Conservation (phyloP, 164 flowering plant species). For the Taxillus chinensis region DNA sequence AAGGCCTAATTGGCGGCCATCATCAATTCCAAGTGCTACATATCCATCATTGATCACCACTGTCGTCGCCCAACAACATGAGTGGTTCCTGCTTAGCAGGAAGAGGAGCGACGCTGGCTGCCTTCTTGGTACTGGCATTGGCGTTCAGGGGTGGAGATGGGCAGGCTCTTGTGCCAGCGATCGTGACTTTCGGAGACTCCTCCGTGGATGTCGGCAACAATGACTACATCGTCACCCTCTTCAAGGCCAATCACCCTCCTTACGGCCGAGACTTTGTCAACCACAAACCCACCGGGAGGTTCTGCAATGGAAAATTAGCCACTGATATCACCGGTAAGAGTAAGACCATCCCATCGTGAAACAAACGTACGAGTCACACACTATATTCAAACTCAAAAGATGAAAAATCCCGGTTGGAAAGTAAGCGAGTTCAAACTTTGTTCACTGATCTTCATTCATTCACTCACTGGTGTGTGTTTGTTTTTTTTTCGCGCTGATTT, state of each 20-base stretch:
- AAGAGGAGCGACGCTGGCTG: not conserved
- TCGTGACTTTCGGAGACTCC: slow-evolving; percentile 84
- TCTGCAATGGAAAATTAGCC: slow-evolving; percentile 91
- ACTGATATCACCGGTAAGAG: slow-evolving; percentile 77
- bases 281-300: slow-evolving; percentile 76
- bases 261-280: slow-evolving; percentile 76
- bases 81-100: too few relatives aligned
- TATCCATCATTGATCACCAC: too few relatives aligned
- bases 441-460: too few relatives aligned
- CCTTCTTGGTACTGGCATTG: not conserved
- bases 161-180: slow-evolving; percentile 58
- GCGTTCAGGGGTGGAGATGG: not conserved
- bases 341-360: too few relatives aligned
- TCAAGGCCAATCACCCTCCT: slow-evolving; percentile 85
- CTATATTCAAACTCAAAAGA: too few relatives aligned
- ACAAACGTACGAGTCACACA: too few relatives aligned
- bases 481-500: not conserved
- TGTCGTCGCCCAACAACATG: too few relatives aligned
- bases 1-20: too few relatives aligned
- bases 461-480: too few relatives aligned
- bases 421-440: too few relatives aligned
- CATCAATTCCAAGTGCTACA: too few relatives aligned
- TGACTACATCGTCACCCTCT: slow-evolving; percentile 61
- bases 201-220: slow-evolving; percentile 90
- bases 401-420: too few relatives aligned